Evolutionary conservation across 768 basidiomycete species (phyloP).

Genomic region (Lactifluus piperatus): DNA sequence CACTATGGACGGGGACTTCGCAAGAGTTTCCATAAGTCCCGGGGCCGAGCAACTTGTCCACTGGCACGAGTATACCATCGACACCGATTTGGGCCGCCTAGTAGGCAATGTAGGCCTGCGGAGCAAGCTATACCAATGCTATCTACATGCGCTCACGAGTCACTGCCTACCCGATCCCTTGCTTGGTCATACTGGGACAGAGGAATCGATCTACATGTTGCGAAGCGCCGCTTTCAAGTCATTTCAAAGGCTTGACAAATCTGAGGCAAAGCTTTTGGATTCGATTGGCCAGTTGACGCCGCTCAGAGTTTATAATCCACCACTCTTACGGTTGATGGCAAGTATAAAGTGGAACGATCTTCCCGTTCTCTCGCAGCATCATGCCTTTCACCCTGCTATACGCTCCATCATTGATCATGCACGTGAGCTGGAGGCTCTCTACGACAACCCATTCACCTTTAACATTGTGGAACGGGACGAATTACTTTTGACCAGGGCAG

Average conservation of each 20-base stretch:
- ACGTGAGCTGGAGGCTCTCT: not conserved
- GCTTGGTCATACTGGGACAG: conserved; percentile 35
- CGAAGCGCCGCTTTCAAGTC: conserved; percentile 32
- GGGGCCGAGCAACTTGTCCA: not conserved
- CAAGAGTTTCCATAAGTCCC: not conserved
- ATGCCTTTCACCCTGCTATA: not conserved
- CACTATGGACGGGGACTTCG: not conserved
- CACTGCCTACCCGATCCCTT: conserved; percentile 37
- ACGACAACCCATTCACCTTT: not conserved
- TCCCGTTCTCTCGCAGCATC: conserved; percentile 2
- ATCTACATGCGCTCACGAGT: conserved; percentile 41
- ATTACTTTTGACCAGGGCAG: not conserved
- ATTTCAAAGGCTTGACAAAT: conserved; percentile 29
- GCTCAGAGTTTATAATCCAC: not conserved
- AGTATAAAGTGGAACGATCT: not conserved
- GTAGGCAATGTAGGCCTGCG: conserved; percentile 24
- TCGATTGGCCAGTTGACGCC: not conserved
- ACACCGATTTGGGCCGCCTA: conserved; percentile 27
- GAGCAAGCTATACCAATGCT: conserved; percentile 31
- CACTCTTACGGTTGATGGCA: not conserved
- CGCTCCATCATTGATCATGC: not conserved
- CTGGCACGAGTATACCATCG: conserved; percentile 27
- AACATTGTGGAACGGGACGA: not conserved
- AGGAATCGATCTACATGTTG: conserved; percentile 35
- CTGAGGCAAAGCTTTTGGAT: not conserved